Evolutionary conservation across 1,284 basidiomycete species (phyloP).

Genomic region (Pyrrhoderma noxium): DNA sequence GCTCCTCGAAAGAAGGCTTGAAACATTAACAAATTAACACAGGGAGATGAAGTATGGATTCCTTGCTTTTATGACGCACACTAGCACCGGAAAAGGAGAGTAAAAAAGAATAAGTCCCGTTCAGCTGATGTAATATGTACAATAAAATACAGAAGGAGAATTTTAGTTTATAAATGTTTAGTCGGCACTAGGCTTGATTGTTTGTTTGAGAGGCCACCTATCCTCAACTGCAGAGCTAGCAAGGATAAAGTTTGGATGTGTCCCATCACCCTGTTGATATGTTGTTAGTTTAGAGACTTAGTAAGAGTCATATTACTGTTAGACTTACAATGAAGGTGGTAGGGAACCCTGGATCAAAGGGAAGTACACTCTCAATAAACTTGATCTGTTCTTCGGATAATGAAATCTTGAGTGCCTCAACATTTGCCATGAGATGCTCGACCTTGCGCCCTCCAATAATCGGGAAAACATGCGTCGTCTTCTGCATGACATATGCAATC

Average conservation of each 20-base stretch:
- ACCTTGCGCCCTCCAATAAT: conserved; percentile 28
- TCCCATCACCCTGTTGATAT: neutral
- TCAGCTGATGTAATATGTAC: too few species aligned
- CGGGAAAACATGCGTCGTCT: conserved; percentile 43
- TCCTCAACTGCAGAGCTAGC: neutral
- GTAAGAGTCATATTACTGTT: neutral
- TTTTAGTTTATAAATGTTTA: too few species aligned
- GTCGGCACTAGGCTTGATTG: neutral
- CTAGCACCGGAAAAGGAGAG: too few species aligned
- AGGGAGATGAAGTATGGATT: too few species aligned
- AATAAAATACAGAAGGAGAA: too few species aligned
- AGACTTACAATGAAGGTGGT: neutral
- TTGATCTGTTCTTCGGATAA: conserved; percentile 22
- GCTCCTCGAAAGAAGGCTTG: too few species aligned
- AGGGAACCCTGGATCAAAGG: conserved; percentile 26
- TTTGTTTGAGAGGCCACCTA: conserved; percentile 2
- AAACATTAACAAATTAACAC: too few species aligned
- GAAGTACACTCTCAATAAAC: conserved; percentile 18
- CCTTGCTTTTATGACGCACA: too few species aligned
- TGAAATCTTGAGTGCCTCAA: conserved; percentile 23
- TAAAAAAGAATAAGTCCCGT: too few species aligned
- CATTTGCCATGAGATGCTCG: conserved; percentile 25
- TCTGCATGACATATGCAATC: conserved; percentile 44
- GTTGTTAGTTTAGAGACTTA: too few species aligned
- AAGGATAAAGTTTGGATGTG: neutral